Evolutionary conservation across 2,329 filamentous ascomycete species (phyloP), one percentile per base, ranked within the genome.

Genomic region (Scleromitrula shiraiana): DNA sequence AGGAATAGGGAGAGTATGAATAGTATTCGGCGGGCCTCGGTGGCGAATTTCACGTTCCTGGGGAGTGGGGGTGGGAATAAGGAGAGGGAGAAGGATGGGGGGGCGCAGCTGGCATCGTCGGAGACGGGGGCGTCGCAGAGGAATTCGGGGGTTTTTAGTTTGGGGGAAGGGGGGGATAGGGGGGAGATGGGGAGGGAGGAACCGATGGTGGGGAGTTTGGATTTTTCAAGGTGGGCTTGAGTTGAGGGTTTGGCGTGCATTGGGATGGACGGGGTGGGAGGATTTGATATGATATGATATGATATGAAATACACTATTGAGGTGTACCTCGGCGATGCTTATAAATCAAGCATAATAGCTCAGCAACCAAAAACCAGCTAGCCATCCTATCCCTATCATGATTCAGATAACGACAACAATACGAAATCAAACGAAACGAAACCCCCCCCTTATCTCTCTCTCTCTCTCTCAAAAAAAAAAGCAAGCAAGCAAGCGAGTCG

Each of bases 1-100:
- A 63, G 66, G 55, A 74, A 72, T 17, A 71, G 80, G 12, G 79
- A 83, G 55, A 82, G 78, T 57, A 72, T 82, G 41, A 78, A 67
- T 56, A 80, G 74, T 56, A 67, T 83, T 32, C 71, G 79, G 42
- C 70, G 80, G 50, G 74, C 78, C n/a, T 82, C 78, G 27, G 78
- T 83, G 2, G 79, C 78, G 5, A 83, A 79, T 2, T 83, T 83
- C 60, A 83, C 78, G 2, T 83, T 83, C 59, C 77, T 82, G n/a
- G n/a, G n/a, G n/a, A n/a, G n/a, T n/a, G n/a, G n/a, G n/a, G n/a
- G n/a, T n/a, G n/a, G n/a, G n/a, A n/a, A n/a, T n/a, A n/a, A n/a
- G n/a, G n/a, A n/a, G n/a, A n/a, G n/a, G n/a, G n/a, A n/a, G n/a
- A n/a, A n/a, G n/a, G n/a, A n/a, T n/a, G n/a, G n/a, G n/a, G n/a